Base-by-base conservation (phyloP, 2,329 filamentous ascomycete species). In the Fusarium aywerte region DNA sequence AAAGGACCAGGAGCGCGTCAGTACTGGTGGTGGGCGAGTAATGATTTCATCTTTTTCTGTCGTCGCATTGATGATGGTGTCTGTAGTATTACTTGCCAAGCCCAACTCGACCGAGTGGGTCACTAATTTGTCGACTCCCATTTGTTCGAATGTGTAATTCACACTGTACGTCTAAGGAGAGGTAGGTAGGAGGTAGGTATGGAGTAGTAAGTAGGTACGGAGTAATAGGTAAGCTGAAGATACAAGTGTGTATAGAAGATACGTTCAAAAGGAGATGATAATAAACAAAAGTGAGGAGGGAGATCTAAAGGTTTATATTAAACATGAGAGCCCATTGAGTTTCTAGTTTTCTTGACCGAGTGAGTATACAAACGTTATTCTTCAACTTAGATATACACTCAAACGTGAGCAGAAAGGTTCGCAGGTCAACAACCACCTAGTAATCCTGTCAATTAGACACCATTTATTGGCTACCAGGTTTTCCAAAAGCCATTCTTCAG, bases 21-120 rank as follows among this genome's bases (percentile, higher is more conserved):
- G 36, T 27, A 20, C 13, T 23, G 64, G 40, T 44, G n/a, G 29
- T 39, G 56, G 49, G 18, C 43, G 32, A 39, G 50, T 32, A 59
- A 47, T 65, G 53, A 48, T 68, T 51, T 62, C 57, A 67, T 67
- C 52, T 58, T 33, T 36, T 55, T 39, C 32, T 54, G 43, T 58
- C 18, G 35, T 53, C 31, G 39, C 33, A 60, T 56, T 32, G 39
- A 31, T 33, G 39, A 18, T 50, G 20, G 44, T 44, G 29, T 38
- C 12, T 12, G 40, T 13, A 35, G 27, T 47, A 53, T 50, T 49
- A 33, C 36, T 38, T 29, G 50, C 29, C 50, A 61, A 61, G 45
- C 35, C 43, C 40, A 58, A 27, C 27, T 60, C 25, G 18, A 15
- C 39, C 48, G 35, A 40, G 61, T 48, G 61, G 59, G 36, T 11